Evolutionary conservation across 768 basidiomycete species (phyloP), one percentile per base, ranked within the genome.

Genomic region (Tulasnella sp.): DNA sequence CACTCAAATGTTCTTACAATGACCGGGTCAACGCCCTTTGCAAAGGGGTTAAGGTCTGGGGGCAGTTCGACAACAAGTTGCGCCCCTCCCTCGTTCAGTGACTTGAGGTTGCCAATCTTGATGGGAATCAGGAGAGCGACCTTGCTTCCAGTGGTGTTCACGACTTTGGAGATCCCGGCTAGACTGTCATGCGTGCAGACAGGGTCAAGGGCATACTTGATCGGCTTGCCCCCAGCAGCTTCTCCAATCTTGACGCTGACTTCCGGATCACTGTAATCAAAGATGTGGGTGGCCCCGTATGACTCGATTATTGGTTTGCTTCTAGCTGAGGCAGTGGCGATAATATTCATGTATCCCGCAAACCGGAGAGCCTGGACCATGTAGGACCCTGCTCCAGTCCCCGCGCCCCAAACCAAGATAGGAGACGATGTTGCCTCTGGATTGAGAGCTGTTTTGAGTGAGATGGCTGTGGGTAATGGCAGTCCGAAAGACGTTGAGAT

Each of bases 41-140:
- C 22, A 41, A 73, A 67, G 1, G 59, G 71, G n/a, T 72, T 72
- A n/a, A 14, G 16, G 0, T 52, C 72, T 22, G 2, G 16, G 9
- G 72, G 72, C 8, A 67, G 6, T 1, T 26, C 65, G 42, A 5
- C 6, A 12, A 68, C 11, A 12, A 67, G 44, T 35, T 73, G 34
- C 19, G 41, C 72, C 40, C 42, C 64, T 3, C 65, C 72, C 39
- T 65, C 79, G 3, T 79, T 81, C 14, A 84, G 77, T 0, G 79
- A 77, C n/a, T 76, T 77, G 75, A 29, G 22, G 29, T 63, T 62
- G 16, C 71, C 62, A 12, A 65, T 39, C 34, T 86, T 87, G 64
- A 86, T 76, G 0, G 86, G 85, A 62, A 84, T 71, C 34, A 86
- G 77, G 19, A 84, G 69, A 1, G 85, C 85, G 3, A 84, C 78